These are phyloP conservation scores for Neoboletus subvelutipes DNA, from an alignment of 768 basidiomycete species.

Conservation along the genomic window DNA sequence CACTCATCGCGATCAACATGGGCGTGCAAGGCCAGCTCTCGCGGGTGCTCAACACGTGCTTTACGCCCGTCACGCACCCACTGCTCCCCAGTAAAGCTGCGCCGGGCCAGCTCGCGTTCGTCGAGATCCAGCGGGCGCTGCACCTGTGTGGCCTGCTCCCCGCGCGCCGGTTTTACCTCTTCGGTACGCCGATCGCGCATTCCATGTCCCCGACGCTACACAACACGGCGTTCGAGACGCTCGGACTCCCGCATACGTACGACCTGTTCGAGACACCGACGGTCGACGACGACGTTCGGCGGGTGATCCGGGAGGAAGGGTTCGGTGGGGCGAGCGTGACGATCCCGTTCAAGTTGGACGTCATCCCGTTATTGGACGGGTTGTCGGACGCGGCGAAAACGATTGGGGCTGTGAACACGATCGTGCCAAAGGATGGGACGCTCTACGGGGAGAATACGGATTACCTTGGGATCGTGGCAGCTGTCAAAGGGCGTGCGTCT, in stretches of 20 bases:
- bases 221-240: conserved; percentile 77
- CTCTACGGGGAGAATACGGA: conserved; percentile 95
- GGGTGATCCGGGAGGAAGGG: conserved; percentile 57
- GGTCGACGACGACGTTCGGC: conserved; percentile 64
- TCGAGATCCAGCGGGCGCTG: conserved; percentile 79
- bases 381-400: conserved; percentile 77
- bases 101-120: conserved; percentile 90
- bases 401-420: conserved; percentile 96
- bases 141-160: conserved; percentile 81
- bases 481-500: conserved; percentile 46
- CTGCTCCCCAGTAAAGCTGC: conserved; percentile 84
- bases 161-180: conserved; percentile 73
- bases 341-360: conserved; percentile 90
- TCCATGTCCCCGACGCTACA: conserved; percentile 94
- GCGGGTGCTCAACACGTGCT: conserved; percentile 77
- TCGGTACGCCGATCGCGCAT: conserved; percentile 84
- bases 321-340: conserved; percentile 98
- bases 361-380: conserved; percentile 79
- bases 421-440: conserved; percentile 49
- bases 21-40: conserved; percentile 87
- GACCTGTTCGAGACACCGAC: conserved; percentile 69
- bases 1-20: conserved; percentile 95
- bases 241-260: conserved; percentile 87
- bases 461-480: conserved; percentile 82
- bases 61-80: conserved; percentile 91